Percentiles rank a stretch among this genome's conserved stretches.
Conservation (phyloP, 176 grass and related monocot genomes). For the Aegilops umbellulata region DNA sequence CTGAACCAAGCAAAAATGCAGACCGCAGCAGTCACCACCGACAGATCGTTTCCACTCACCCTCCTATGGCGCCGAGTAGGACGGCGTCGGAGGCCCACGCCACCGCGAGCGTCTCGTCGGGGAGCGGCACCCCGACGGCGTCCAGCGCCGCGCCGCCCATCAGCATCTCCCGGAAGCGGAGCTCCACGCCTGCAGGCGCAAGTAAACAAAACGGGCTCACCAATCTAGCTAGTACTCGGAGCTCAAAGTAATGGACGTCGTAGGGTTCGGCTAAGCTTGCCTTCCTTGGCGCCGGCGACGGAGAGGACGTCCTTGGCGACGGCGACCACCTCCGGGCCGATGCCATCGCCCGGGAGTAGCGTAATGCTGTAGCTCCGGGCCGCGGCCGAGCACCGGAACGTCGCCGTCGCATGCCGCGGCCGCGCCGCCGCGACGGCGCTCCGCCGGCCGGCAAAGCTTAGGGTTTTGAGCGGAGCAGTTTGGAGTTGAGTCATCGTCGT, state of each 20-base stretch:
- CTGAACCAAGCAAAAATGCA: too few relatives aligned
- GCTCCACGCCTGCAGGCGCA: constrained; percentile 31
- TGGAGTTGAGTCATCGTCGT: constrained; percentile 39
- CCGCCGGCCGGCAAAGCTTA: constrained; percentile 18
- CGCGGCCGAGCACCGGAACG: constrained; percentile 30
- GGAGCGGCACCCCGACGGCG: constrained; percentile 59
- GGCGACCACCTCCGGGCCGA: constrained; percentile 91
- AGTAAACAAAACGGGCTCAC: neutral
- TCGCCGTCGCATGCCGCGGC: neutral
- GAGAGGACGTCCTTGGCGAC: constrained; percentile 89
- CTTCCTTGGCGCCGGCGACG: constrained; percentile 65
- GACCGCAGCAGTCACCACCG: too few relatives aligned
- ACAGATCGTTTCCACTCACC: constrained; percentile 45
- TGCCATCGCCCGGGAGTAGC: constrained; percentile 86
- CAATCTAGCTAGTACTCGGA: neutral
- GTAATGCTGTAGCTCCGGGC: constrained; percentile 65
- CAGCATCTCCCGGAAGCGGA: constrained; percentile 69
- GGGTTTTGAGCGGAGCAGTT: constrained; percentile 39
- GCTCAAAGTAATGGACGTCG: neutral
- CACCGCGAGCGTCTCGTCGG: constrained; percentile 62
- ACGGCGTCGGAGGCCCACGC: constrained; percentile 61
- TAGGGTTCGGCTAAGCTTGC: neutral
- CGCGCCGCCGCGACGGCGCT: neutral
- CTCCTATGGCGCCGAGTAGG: constrained; percentile 74
- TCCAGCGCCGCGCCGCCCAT: constrained; percentile 79